A percentile compares a stretch with the other conserved stretches of the same genome.
Evolutionary conservation across 805 yeast genomes (phyloP).

Genomic region (Wickerhamiella nectarea): DNA sequence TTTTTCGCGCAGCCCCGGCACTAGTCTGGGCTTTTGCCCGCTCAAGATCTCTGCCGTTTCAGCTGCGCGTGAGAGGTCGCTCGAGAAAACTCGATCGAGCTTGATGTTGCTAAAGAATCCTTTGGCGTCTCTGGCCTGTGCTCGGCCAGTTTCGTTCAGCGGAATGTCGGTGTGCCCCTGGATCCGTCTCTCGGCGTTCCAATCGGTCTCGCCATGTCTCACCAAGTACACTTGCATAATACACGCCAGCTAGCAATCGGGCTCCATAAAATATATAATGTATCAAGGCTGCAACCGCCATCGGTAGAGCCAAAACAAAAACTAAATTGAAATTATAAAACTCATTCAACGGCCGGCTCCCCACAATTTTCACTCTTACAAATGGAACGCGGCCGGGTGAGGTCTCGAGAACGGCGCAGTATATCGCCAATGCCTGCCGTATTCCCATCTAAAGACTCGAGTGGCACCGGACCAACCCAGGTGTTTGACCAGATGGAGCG

Average conservation of each 20-base stretch:
- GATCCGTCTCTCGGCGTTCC: conserved; percentile 15
- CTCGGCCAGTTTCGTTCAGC: conserved; percentile 15
- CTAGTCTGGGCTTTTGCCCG: neutral
- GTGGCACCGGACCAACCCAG: conserved; percentile 3
- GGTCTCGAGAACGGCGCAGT: neutral
- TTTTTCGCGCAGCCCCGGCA: conserved; percentile 15
- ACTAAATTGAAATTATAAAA: neutral
- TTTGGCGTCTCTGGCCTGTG: conserved; percentile 16
- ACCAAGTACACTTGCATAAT: conserved; percentile 15
- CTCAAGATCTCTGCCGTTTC: conserved; percentile 17
- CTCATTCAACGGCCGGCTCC: no score
- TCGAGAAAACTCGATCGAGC: conserved; percentile 16
- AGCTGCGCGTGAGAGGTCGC: conserved; percentile 18
- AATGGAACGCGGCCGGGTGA: conserved; percentile 6
- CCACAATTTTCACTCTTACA: neutral
- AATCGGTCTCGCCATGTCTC: conserved; percentile 21
- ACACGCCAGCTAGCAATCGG: neutral
- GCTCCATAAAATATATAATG: neutral
- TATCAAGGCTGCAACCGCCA: no score
- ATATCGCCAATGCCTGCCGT: conserved; percentile 1
- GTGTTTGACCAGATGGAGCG: conserved; percentile 39
- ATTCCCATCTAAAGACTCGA: neutral
- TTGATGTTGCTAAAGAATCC: conserved; percentile 5
- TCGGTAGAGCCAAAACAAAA: no score
- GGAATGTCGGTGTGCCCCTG: conserved; percentile 19